These are phyloP conservation scores for Ophiosphaerella narmari DNA, from an alignment of 2,329 filamentous ascomycete genomes.

Conservation along the genomic window DNA sequence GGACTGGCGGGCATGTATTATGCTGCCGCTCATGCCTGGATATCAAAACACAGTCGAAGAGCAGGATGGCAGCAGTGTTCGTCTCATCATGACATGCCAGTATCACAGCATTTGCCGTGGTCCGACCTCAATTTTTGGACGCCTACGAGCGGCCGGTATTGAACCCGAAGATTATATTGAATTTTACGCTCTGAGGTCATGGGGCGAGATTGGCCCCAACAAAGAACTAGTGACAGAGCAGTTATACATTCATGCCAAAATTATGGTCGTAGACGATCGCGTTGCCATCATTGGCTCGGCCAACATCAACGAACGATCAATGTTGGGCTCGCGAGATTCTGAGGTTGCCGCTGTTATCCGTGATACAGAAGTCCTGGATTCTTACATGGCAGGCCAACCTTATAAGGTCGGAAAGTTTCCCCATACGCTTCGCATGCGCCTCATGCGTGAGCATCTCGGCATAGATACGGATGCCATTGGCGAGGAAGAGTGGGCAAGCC, in stretches of 20 bases:
- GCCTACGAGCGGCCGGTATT: conserved; percentile 77
- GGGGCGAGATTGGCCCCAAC: conserved; percentile 85
- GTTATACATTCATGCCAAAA: conserved; percentile 97
- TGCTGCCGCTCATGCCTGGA: conserved; percentile 96
- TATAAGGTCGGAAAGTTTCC: conserved; percentile 92
- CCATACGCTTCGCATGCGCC: conserved; percentile 85
- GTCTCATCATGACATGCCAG: conserved; percentile 95
- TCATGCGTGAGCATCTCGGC: conserved; percentile 98
- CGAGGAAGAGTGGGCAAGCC: conserved; percentile 42
- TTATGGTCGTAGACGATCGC: conserved; percentile 93
- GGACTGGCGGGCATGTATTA: conserved; percentile 85
- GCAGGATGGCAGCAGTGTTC: conserved; percentile 90
- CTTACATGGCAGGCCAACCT: conserved; percentile 85
- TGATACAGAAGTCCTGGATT: conserved; percentile 90
- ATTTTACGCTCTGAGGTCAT: conserved; percentile 90
- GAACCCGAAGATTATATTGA: conserved; percentile 94
- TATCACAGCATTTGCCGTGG: conserved; percentile 95
- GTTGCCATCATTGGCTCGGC: conserved; percentile 94
- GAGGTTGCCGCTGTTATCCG: conserved; percentile 89
- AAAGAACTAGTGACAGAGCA: conserved; percentile 91
- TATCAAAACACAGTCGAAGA: conserved; percentile 97
- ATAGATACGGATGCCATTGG: conserved; percentile 85
- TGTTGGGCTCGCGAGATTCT: conserved; percentile 89
- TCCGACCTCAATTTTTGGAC: conserved; percentile 87
- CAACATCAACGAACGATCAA: conserved; percentile 97